phyloP scores from a whole-genome alignment of 169 alveolate species.

The Plasmodium relictum region DNA sequence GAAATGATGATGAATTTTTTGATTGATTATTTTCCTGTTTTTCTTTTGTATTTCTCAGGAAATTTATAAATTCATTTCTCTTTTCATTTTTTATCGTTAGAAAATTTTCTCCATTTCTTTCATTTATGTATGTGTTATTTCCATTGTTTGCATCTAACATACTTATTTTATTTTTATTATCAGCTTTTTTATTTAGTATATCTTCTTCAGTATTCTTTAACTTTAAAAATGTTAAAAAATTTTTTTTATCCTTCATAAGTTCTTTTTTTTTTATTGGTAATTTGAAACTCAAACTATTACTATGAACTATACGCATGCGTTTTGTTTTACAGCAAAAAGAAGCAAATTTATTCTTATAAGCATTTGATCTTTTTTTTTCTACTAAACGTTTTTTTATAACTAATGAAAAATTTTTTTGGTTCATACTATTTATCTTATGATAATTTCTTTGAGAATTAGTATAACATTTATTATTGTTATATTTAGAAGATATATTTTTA shows the following conservation, averaged over 20 bases:
- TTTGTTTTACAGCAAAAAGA: background rate
- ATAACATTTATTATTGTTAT: background rate
- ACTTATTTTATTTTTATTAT: background rate
- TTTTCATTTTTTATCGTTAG: too few species aligned
- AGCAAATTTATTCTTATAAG: background rate
- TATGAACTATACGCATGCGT: background rate
- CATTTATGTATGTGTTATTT: too few species aligned
- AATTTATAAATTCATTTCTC: too few species aligned
- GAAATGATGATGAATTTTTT: too few species aligned
- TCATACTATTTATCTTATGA: background rate
- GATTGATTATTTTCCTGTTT: too few species aligned
- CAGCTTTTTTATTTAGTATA: background rate
- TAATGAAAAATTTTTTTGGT: background rate
- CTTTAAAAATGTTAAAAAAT: background rate
- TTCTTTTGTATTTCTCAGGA: too few species aligned
- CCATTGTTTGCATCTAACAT: too few species aligned
- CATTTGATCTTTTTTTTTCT: background rate
- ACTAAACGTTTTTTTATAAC: background rate
- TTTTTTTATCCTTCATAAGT: background rate
- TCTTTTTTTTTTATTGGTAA: background rate
- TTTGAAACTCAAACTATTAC: background rate
- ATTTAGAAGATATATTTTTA: background rate
- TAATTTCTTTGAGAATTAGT: background rate
- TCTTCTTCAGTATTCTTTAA: background rate
- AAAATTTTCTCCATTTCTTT: too few species aligned